Evolutionary conservation across 345 rosid genomes (phyloP).

Genomic region (Pelargonium nanum): DNA sequence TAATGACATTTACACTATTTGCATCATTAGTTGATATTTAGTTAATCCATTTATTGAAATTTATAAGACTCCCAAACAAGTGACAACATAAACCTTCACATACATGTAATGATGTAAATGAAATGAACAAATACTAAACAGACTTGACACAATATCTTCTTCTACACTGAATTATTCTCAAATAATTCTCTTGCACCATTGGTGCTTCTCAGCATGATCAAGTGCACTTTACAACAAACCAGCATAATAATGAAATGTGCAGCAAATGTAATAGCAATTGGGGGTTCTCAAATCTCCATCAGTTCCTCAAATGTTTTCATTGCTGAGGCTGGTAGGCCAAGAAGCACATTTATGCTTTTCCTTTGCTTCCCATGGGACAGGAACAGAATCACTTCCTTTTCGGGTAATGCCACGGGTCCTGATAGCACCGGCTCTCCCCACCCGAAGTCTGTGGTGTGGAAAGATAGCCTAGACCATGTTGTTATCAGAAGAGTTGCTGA

Average conservation of each 20-base stretch:
- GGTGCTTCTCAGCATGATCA: too few relatives aligned
- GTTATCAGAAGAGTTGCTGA: slow-evolving; percentile 70
- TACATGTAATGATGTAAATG: too few relatives aligned
- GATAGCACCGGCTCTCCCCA: slow-evolving; percentile 76
- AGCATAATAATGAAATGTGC: neutral
- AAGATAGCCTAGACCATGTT: slow-evolving; percentile 73
- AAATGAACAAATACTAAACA: too few relatives aligned
- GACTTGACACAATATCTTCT: too few relatives aligned
- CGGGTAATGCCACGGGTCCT: slow-evolving; percentile 81
- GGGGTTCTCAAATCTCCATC: slow-evolving; percentile 30
- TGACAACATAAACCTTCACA: too few relatives aligned
- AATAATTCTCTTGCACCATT: too few relatives aligned
- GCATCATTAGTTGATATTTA: too few relatives aligned
- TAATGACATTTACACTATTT: too few relatives aligned
- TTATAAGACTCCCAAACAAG: too few relatives aligned
- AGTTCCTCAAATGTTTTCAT: slow-evolving; percentile 56
- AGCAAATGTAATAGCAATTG: neutral
- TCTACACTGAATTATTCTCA: too few relatives aligned
- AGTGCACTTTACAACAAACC: neutral
- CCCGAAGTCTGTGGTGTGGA: slow-evolving; percentile 72
- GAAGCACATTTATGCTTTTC: slow-evolving; percentile 55
- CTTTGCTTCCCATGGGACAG: slow-evolving; percentile 54
- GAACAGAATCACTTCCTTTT: slow-evolving; percentile 73
- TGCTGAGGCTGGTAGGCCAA: slow-evolving; percentile 73
- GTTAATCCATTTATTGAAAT: too few relatives aligned